Base-by-base conservation (phyloP, 1,284 basidiomycete genomes). In the Malassezia vespertilionis region DNA sequence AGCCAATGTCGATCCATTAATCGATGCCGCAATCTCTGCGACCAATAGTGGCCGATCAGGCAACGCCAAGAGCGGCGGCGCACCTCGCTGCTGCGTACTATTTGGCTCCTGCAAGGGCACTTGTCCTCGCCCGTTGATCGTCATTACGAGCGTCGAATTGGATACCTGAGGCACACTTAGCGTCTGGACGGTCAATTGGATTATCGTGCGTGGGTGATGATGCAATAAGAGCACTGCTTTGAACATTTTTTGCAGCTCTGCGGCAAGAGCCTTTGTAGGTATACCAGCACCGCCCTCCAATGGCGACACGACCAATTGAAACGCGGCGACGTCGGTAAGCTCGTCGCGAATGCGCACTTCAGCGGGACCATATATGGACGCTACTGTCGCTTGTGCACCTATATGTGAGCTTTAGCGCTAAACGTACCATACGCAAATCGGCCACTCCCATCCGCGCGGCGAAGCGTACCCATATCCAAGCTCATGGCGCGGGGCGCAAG, bases 121-220 rank as follows among this genome's bases (percentile, higher is more conserved):
- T 22, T 20, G n/a, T 10, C 18, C 21, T 12, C 23, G 24, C 5
- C 12, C 28, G 11, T 41, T 49, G 24, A 50, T 20, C 5, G 40
- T 26, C 2, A 55, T 8, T 15, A 34, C 45, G 2, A 28, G 40
- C 4, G 46, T 46, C 0, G 46, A 15, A 4, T 46, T 31, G 8
- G 53, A 35, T 9, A 12, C 45, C 0, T 50, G 11, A 44, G 57
- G n/a, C 43, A 32, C 34, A 39, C 35, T 22, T 78, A 76, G 65
- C 75, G 61, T 63, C 65, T 78, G 82, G 43, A 80, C 78, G 15
- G 81, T 80, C 37, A 78, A 65, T 56, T 84, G 84, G 33, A 85
- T 72, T 53, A 80, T 71, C 9, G 77, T 74, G 44, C 76, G 71
- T 15, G 77, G 77, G 66, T 76, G 66, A 53, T 75, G 63, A 54